Base-by-base conservation (phyloP, 371 early-diverging fungal species). In the Haplosporangium sp. region DNA sequence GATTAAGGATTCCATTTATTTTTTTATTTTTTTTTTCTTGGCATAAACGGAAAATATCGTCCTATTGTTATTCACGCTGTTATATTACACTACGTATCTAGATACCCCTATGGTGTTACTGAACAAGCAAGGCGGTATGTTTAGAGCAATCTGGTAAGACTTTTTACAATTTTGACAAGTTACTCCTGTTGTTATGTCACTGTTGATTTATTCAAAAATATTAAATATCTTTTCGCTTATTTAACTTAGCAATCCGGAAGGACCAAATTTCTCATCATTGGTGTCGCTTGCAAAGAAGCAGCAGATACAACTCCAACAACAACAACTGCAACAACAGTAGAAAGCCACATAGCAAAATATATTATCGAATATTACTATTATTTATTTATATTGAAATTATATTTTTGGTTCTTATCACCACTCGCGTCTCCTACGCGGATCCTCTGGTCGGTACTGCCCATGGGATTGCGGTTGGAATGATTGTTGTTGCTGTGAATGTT, bases 241-340 rank as follows among this genome's bases (percentile, higher is more conserved):
- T n/a, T 0, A n/a, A 3, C 7, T 4, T 60, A 76, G 81, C 45
- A 79, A 74, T 42, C 81, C 81, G 7, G 45, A 60, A 7, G 72
- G 82, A 11, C 69, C 82, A 17, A 81, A 74, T 53, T 81, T 81
- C 40, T 64, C 72, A 3, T 63, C 82, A 1, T 62, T 81, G 4
- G 69, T 81, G 0, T 67, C 82, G 3, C 59, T 81, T 2, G 82
- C 82, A 27, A 74, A 81, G 61, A 74, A 72, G 63, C 81, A 73
- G n/a, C 79, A 78, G 45, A 35, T 5, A 20, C 67, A 64, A 35
- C 50, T 34, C 37, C 56, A 67, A 55, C 19, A 55, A 20, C 55
- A 55, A 27, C 34, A 5, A 55, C 5, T 27, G 55, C 55, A 7
- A 55, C 6, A 27, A 13, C 34, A 55, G 27, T 34, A 27, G 55